Conservation (phyloP, 1,139 yeast species). For the Debaryomycetaceae sp. region DNA sequence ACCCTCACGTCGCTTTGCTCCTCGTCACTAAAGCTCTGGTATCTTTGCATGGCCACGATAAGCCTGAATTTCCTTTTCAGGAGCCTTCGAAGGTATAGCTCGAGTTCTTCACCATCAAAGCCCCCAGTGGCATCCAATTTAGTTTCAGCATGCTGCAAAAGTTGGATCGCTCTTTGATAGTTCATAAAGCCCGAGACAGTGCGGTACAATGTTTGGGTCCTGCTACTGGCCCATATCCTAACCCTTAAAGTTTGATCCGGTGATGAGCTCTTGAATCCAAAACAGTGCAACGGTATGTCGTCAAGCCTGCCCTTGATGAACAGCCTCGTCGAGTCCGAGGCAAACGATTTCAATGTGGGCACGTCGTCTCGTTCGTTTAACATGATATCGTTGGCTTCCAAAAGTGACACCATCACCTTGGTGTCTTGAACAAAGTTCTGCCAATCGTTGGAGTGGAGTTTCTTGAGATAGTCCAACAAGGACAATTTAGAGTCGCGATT, state of each 20-base stretch:
- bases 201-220: conserved; percentile 75
- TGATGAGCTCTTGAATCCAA: conserved; percentile 65
- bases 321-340: too few relatives aligned
- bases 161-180: conserved; percentile 61
- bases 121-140: neutral
- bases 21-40: conserved; percentile 43
- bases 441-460: conserved; percentile 73
- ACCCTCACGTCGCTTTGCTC: conserved; percentile 55
- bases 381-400: neutral
- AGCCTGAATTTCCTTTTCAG: conserved; percentile 54
- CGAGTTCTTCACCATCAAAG: conserved; percentile 31
- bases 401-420: conserved; percentile 23
- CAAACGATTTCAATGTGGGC: too few relatives aligned
- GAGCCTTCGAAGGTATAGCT: conserved; percentile 44
- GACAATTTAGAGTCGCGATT: conserved; percentile 58
- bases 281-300: conserved; percentile 64
- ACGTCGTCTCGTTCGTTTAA: conserved; percentile 2
- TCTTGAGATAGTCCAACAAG: conserved; percentile 68
- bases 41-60: conserved; percentile 70
- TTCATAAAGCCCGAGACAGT: conserved; percentile 77
- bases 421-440: conserved; percentile 65
- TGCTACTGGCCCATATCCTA: conserved; percentile 75
- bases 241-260: conserved; percentile 64
- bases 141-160: conserved; percentile 58
- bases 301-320: conserved; percentile 36